Percentiles rank a stretch among this genome's conserved stretches.
phyloP scores from a whole-genome alignment of 495 filamentous ascomycete species.

The Lophiostoma macrostomum region DNA sequence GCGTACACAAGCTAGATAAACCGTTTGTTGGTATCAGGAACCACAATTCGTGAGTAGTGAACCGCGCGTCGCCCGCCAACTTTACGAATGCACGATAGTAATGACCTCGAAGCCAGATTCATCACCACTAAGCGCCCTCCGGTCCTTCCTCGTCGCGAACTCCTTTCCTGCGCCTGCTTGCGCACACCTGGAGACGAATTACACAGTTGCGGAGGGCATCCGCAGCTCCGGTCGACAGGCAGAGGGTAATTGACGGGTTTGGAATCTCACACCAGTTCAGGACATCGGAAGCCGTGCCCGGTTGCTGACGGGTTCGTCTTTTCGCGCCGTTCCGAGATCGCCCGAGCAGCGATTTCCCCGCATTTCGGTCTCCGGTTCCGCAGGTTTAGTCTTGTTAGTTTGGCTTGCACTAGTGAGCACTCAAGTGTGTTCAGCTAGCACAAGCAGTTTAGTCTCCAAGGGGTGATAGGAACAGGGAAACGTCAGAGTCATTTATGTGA shows the following conservation, averaged over 20 bases:
- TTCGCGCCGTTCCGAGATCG: conserved; percentile 12
- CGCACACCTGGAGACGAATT: no score
- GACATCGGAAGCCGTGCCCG: not conserved
- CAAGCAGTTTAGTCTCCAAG: not conserved
- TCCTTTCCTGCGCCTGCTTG: no score
- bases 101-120: no score
- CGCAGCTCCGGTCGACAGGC: no score
- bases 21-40: conserved; percentile 1
- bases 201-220: no score
- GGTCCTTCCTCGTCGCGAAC: no score
- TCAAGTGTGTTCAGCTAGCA: no score
- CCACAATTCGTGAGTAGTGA: conserved; percentile 1
- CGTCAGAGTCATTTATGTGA: conserved; percentile 7
- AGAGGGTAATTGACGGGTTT: not conserved
- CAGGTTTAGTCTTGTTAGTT: not conserved
- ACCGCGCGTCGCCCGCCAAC: no score
- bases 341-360: conserved; percentile 27
- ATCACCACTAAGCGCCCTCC: no score
- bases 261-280: not conserved
- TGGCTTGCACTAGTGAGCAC: conserved; percentile 17
- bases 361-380: conserved; percentile 11
- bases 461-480: not conserved
- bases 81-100: no score
- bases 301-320: not conserved
- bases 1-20: conserved; percentile 7